These are phyloP conservation scores for Pleurotus tuber-regium DNA, from an alignment of 768 basidiomycete species.

Conservation along the genomic window DNA sequence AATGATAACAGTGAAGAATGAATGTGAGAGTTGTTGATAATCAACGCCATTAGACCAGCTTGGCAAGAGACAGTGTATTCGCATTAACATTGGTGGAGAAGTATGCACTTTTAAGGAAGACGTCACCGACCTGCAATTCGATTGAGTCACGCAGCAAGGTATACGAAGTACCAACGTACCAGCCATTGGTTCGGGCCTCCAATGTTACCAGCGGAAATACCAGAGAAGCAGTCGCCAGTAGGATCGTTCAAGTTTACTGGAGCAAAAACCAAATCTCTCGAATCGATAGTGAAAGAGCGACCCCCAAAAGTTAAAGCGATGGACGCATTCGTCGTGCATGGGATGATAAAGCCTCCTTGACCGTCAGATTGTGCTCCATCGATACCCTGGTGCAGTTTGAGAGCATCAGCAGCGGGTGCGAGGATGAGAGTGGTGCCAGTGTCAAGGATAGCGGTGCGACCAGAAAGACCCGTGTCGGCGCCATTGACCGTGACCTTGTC, in stretches of 20 bases:
- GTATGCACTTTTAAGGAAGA: slow-evolving; percentile 20
- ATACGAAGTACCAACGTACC: slow-evolving; percentile 29
- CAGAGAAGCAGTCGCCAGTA: slow-evolving; percentile 66
- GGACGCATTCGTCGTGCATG: slow-evolving; percentile 40
- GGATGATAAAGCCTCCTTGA: slow-evolving; percentile 50
- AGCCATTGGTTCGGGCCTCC: slow-evolving; percentile 67
- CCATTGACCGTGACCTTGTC: slow-evolving; percentile 61
- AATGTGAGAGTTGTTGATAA: slow-evolving; percentile 11
- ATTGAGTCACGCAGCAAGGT: not conserved
- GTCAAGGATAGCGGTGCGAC: slow-evolving; percentile 74
- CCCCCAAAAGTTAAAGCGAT: slow-evolving; percentile 49
- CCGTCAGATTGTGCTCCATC: slow-evolving; percentile 39
- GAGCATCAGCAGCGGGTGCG: slow-evolving; percentile 37
- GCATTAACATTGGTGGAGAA: slow-evolving; percentile 13
- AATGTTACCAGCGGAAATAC: slow-evolving; percentile 62
- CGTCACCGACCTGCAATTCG: slow-evolving; percentile 16
- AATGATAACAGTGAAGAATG: not conserved
- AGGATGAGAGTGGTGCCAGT: slow-evolving; percentile 57
- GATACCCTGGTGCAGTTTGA: slow-evolving; percentile 40
- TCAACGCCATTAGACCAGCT: slow-evolving; percentile 16
- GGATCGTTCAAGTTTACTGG: slow-evolving; percentile 48
- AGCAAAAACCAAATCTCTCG: slow-evolving; percentile 61
- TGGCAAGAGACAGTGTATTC: slow-evolving; percentile 12
- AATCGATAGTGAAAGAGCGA: slow-evolving; percentile 52
- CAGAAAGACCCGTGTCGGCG: slow-evolving; percentile 42